Base-by-base conservation (phyloP, 164 flowering plant species). In the Kingdonia uniflora region DNA sequence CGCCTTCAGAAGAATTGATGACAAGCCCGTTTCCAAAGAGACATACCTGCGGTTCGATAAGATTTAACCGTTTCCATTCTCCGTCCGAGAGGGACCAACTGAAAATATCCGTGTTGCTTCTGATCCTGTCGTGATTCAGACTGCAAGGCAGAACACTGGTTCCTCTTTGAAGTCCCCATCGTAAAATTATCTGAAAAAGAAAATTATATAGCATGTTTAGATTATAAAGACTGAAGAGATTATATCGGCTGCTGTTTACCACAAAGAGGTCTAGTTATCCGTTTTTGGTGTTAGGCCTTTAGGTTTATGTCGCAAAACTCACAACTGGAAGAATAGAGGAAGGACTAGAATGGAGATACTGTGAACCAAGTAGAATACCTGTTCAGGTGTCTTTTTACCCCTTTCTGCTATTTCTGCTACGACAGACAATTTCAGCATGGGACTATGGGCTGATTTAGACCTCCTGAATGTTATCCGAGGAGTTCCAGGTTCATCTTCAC, bases 111-210 rank as follows among this genome's bases (percentile, higher is more conserved):
- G 76, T 69, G 67, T 76, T 80, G 62, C 64, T 70, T 56, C 40
- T 71, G 58, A 80, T 82, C 50, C 85, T 53, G 4, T 80, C 81
- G 15, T 76, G 68, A 48, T 76, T 80, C 56, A 80, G 54, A 61
- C 89, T 82, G 51, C 83, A 80, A 12, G 89, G 85, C 17, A 80
- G 79, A 14, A 80, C 85, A 61, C 85, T 73, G 38, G 81, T 79
- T 52, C 88, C 88, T 66, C 85, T 70, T 59, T 80, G 85, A 42
- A 82, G 59, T 54, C 88, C 88, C 88, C 88, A 82, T 13, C 78
- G 73, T 55, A 82, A 60, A 71, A 80, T 73, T 19, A 77, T 71
- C 85, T 82, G 29, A 49, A 60, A 33, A 13, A 37, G 7, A 37
- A 7, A 41, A 41, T 11, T 11, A 15, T 5, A 41, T 11, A 14